Evolutionary conservation across 164 flowering plant genomes (phyloP).

Genomic region (Vitis amurensis): DNA sequence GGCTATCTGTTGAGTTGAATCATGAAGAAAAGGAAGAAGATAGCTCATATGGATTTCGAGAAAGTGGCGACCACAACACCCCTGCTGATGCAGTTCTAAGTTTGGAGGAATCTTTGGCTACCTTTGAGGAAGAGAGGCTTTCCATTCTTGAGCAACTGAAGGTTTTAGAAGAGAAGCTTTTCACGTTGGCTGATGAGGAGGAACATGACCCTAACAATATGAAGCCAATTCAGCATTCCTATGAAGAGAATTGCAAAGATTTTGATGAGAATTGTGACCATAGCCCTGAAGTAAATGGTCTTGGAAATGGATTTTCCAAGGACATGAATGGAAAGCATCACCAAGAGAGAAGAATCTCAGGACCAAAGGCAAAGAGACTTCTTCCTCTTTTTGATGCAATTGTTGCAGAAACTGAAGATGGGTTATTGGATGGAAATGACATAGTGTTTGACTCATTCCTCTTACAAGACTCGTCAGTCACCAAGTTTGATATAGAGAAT

Average conservation of each 20-base stretch:
- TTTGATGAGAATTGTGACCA: conserved; percentile 17
- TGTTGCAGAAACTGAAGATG: conserved; percentile 45
- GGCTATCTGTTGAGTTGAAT: conserved; percentile 55
- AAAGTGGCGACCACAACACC: conserved; percentile 40
- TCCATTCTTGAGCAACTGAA: conserved; percentile 80
- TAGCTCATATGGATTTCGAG: conserved; percentile 27
- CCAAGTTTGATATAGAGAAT: conserved; percentile 29
- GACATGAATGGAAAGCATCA: conserved; percentile 43
- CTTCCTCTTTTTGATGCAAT: conserved; percentile 80
- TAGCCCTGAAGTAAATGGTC: conserved; percentile 30
- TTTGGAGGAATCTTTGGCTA: conserved; percentile 63
- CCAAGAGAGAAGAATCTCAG: conserved; percentile 37
- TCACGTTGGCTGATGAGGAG: conserved; percentile 58
- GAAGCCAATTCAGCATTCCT: conserved; percentile 29
- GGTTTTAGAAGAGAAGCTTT: conserved; percentile 80
- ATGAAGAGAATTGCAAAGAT: conserved; percentile 35
- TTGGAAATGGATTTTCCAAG: conserved; percentile 42
- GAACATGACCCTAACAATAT: conserved; percentile 32
- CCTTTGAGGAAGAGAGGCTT: conserved; percentile 78
- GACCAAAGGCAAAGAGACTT: conserved; percentile 61
- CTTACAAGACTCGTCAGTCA: conserved; percentile 22
- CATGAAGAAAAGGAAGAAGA: conserved; percentile 52
- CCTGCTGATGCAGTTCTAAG: conserved; percentile 56
- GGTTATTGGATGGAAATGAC: conserved; percentile 29
- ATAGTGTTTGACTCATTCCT: conserved; percentile 30